Evolutionary conservation across 1,284 basidiomycete genomes (phyloP), one percentile per base, ranked within the genome.

Genomic region (Gomphus bonarii): DNA sequence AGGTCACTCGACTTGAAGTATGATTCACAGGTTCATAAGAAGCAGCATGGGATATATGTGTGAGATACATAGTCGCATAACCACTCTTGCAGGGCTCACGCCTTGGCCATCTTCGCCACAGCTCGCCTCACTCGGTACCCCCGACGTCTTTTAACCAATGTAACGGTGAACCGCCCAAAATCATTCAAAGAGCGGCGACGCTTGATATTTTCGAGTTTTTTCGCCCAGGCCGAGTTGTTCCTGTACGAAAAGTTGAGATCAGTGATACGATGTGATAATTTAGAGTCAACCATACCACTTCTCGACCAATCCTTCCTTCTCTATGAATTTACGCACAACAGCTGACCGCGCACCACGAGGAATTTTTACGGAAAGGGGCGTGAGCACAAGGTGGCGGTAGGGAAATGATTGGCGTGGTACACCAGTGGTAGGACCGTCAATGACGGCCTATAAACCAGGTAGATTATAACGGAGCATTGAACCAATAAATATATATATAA

Each of bases 361-460:
- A 58, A 99, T 85, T 63, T 85, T 81, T 66, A 98, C 78, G 67
- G 82, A 78, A 73, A 95, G 78, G 61, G 91, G 88, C 44, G 95
- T 98, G 69, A 99, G 88, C 70, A 86, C 84, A 66, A 98, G 80
- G 76, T 97, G 84, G 72, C 90, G 89, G 86, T 90, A 97, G 64
- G 90, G 82, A 80, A 86, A 90, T 36, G 88, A 70, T 76, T 98
- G 95, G 67, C 95, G 92, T 65, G 92, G 84, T 55, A 99, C 95
- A 63, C 81, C 84, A 60, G 93, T 91, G 55, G 82, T 79, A 62
- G 95, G 95, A 59, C 94, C 94, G 74, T 98, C 95, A 68, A 98
- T 86, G 71, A 99, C 83, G 52, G 95, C 95, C 94, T 97, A 67
- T 1, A 49, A 8, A 49, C 6, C 12, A 49, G 12, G 58, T 31